Conservation (phyloP, 805 yeast genomes). For the Suhomyces tanzawaensis region DNA sequence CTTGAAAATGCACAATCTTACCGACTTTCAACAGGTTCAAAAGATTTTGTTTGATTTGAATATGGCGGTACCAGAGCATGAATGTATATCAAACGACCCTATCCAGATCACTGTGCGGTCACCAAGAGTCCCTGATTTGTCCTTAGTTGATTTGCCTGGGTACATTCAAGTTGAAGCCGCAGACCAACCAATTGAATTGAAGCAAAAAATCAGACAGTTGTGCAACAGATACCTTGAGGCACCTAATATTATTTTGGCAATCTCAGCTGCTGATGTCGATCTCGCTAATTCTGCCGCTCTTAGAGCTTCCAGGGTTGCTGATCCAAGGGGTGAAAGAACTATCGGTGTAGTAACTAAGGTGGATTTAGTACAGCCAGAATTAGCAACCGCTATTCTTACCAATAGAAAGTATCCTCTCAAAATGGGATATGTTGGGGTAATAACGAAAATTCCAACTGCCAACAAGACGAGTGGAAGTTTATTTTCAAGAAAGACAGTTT, state of each 20-base stretch:
- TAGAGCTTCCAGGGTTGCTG: conserved; percentile 83
- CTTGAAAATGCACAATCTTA: conserved; percentile 72
- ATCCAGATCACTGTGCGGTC: conserved; percentile 89
- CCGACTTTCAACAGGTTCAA: conserved; percentile 88
- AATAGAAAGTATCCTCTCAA: conserved; percentile 84
- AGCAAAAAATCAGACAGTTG: conserved; percentile 70
- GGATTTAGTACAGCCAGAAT: conserved; percentile 79
- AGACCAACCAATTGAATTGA: conserved; percentile 87
- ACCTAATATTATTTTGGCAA: conserved; percentile 93
- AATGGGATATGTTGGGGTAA: conserved; percentile 99
- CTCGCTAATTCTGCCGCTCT: conserved; percentile 94
- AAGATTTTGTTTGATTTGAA: conserved; percentile 83
- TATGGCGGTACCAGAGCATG: conserved; percentile 83
- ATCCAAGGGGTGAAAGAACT: conserved; percentile 93
- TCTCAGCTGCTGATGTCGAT: conserved; percentile 97
- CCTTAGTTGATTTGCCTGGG: conserved; percentile 95
- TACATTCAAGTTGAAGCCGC: conserved; percentile 96
- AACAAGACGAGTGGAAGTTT: conserved; percentile 26
- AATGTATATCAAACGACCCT: conserved; percentile 90
- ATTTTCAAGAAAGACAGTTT: conserved; percentile 44
- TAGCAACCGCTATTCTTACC: conserved; percentile 64
- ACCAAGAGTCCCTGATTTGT: conserved; percentile 83
- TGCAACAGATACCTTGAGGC: conserved; percentile 84
- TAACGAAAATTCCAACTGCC: conserved; percentile 70
- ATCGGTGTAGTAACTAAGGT: conserved; percentile 94